Conservation (phyloP, 345 rosid genomes). For the Eucalyptus sideroxylon region DNA sequence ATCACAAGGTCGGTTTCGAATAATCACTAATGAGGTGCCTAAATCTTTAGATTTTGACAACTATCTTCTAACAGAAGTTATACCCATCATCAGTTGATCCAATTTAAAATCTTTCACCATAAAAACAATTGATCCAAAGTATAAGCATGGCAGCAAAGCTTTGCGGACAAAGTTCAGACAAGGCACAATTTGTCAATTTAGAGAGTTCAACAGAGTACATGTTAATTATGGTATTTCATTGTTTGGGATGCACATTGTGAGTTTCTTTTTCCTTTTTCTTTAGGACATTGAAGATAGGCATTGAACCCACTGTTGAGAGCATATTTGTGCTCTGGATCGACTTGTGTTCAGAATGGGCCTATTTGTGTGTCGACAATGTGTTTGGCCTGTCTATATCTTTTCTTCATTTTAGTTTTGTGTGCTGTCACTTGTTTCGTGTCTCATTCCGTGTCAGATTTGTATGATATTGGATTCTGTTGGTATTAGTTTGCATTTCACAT, state of each 20-base stretch:
- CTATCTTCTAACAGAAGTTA: background rate
- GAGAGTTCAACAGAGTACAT: background rate
- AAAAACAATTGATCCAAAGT: background rate
- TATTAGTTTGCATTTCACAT: background rate
- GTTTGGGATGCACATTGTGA: background rate
- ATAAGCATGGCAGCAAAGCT: background rate
- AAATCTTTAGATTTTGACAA: background rate
- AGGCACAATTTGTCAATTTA: background rate
- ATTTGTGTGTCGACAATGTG: background rate
- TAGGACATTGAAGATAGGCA: background rate
- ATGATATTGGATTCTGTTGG: background rate
- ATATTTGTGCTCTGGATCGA: background rate
- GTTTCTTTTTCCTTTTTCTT: too few relatives aligned
- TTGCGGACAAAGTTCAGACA: background rate
- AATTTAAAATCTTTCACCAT: background rate
- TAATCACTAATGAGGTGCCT: background rate
- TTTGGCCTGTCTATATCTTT: background rate
- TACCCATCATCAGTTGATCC: background rate
- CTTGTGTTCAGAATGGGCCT: background rate
- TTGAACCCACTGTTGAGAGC: background rate
- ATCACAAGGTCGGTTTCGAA: background rate
- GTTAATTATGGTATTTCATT: background rate
- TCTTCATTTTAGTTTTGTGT: background rate
- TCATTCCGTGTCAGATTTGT: background rate
- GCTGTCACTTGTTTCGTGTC: background rate